Conservation (phyloP, 1,284 basidiomycete species). For the Rugosomyces carneus region DNA sequence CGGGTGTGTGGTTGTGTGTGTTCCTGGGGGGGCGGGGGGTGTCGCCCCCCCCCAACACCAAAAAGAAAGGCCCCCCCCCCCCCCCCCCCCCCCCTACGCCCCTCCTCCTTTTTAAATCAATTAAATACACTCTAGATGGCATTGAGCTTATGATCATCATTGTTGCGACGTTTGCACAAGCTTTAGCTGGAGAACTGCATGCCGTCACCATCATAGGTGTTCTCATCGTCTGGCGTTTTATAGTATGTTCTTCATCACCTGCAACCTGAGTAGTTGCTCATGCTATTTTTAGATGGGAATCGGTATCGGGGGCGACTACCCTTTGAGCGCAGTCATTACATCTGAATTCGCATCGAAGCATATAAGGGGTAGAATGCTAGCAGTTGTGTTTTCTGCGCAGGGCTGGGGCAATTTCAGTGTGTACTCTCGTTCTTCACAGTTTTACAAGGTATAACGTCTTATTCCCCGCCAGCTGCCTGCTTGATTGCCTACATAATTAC, state of each 20-base stretch:
- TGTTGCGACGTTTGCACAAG: slow-evolving; percentile 56
- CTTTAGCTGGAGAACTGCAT: slow-evolving; percentile 50
- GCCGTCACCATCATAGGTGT: slow-evolving; percentile 68
- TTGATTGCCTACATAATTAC: slow-evolving; percentile 67
- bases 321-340: slow-evolving; percentile 58
- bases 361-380: slow-evolving; percentile 70
- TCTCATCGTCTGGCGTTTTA: slow-evolving; percentile 63
- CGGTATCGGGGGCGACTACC: slow-evolving; percentile 72
- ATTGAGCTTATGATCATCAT: slow-evolving; percentile 70
- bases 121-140: slow-evolving; percentile 55
- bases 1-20: too few species aligned
- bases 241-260: slow-evolving; percentile 31
- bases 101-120: too few species aligned
- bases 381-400: slow-evolving; percentile 62
- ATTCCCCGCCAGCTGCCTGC: slow-evolving; percentile 43
- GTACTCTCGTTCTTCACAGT: slow-evolving; percentile 14
- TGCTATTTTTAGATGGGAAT: slow-evolving; percentile 44
- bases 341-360: slow-evolving; percentile 75
- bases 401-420: slow-evolving; percentile 66
- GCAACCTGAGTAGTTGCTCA: background rate
- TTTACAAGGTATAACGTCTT: slow-evolving; percentile 18
- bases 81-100: slow-evolving; percentile 32
- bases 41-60: too few species aligned
- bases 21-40: too few species aligned
- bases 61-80: too few species aligned